A percentile compares a stretch with the other conserved stretches of the same genome.
Conservation (phyloP, 176 grass and related monocot species). For the Poa pratensis region DNA sequence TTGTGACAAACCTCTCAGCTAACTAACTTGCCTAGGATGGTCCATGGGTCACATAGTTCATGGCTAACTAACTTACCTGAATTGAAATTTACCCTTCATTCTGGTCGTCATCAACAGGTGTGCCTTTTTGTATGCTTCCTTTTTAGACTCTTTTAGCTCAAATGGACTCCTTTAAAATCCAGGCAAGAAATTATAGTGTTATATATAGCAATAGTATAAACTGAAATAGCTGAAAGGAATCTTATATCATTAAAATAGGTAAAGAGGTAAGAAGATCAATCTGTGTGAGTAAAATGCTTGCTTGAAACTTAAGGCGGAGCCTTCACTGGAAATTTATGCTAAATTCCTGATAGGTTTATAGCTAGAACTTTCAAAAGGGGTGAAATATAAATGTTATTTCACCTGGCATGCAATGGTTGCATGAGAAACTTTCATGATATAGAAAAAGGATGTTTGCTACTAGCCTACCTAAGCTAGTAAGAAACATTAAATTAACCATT, state of each 20-base stretch:
- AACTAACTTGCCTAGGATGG: too few relatives aligned
- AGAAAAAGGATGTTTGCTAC: background rate
- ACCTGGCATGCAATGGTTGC: background rate
- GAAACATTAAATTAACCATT: background rate
- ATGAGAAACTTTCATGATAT: background rate
- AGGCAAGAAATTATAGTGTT: conserved; percentile 29
- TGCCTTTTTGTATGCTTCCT: conserved; percentile 50
- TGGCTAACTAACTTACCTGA: background rate
- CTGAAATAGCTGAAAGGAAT: conserved; percentile 19
- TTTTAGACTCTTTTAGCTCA: conserved; percentile 61
- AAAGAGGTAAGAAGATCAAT: background rate
- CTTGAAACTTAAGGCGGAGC: background rate
- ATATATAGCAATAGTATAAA: background rate
- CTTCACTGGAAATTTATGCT: background rate
- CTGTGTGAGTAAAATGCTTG: background rate
- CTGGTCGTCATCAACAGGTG: conserved; percentile 45
- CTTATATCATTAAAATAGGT: background rate
- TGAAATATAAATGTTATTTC: too few relatives aligned
- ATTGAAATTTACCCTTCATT: conserved; percentile 39
- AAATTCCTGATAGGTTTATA: background rate
- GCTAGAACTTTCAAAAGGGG: background rate
- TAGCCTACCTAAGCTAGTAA: background rate
- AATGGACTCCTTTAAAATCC: conserved; percentile 78
- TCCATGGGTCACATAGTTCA: too few relatives aligned
- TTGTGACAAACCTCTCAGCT: too few relatives aligned